Base-by-base conservation (phyloP, 108 stramenopile genomes). In the Fistulifera pelliculosa region DNA sequence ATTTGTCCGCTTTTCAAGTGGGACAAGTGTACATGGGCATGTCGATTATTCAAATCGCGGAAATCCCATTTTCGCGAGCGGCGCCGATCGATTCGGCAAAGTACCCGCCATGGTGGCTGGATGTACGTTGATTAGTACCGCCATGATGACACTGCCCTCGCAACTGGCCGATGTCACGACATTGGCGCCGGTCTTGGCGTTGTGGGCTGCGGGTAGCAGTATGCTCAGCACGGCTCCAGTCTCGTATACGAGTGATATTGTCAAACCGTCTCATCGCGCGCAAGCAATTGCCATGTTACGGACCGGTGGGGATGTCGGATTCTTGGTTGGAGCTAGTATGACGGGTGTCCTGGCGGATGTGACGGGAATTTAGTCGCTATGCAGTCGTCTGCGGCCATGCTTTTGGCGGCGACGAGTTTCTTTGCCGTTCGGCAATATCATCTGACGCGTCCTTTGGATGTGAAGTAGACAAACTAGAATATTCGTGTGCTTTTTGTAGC, bases 1-100 rank as follows among this genome's bases (percentile, higher is more conserved):
- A 76, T 7, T 58, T 85, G 41, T 74, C 78, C 3, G 81, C 90
- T 19, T 77, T 76, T 3, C 51, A 61, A 14, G 71, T 91, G 42
- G 90, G 90, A 1, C 76, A 91, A 58, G 69, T 84, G 23, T 87
- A 85, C 68, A 84, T 84, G 81, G 79, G 76, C 39, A 91, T 91
- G 90, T 70, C 68, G 25, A 27, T 77, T 1, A 80, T 85, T 14
- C 90, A 91, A 62, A 85, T 91, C 1, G 54, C 84, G 7, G 81
- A 7, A 86, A 81, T 57, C 85, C 83, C 11, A 45, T 74, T 8
- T 56, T 85, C 23, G 90, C 83, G 14, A 66, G 65, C 26, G 47
- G 76, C 25, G 73, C 81, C 4, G 90, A 92, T 65, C 48, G 54
- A 26, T 47, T 76, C 27, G 90, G 90, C 10, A 92, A 85, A 43